Evolutionary conservation across 2,329 filamentous ascomycete species (phyloP).

Genomic region (Incumbomyces lentus): DNA sequence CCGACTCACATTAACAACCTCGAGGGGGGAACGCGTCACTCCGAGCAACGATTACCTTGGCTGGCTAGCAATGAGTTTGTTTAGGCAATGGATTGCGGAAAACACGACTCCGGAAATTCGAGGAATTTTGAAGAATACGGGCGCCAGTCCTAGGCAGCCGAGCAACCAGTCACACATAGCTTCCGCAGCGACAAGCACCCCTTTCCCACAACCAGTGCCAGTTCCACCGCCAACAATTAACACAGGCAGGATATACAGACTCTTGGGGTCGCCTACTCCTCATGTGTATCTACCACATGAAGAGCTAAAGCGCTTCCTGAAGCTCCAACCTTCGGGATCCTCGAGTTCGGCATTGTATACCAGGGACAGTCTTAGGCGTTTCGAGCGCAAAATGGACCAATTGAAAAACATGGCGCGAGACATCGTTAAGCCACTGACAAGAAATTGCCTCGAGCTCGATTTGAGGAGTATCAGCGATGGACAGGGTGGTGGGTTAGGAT

Average conservation of each 20-base stretch:
- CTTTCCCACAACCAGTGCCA: slow-evolving; percentile 9
- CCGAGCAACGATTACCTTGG: slow-evolving; percentile 74
- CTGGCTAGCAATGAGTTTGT: slow-evolving; percentile 79
- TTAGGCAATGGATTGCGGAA: slow-evolving; percentile 87
- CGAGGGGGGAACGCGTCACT: slow-evolving; percentile 69
- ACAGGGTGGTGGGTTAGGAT: slow-evolving; percentile 42
- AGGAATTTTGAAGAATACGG: slow-evolving; percentile 33
- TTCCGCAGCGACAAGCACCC: slow-evolving; percentile 8
- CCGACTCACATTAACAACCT: slow-evolving; percentile 66
- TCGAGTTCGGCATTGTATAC: slow-evolving; percentile 52
- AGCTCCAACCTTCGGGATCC: slow-evolving; percentile 51
- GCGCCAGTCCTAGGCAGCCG: slow-evolving; percentile 13
- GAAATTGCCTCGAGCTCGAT: slow-evolving; percentile 74
- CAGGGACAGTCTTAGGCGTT: slow-evolving; percentile 72
- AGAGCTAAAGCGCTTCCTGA: slow-evolving; percentile 82
- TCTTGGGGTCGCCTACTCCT: slow-evolving; percentile 55
- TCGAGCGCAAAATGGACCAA: slow-evolving; percentile 81
- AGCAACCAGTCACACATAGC: slow-evolving; percentile 8
- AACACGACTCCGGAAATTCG: slow-evolving; percentile 65
- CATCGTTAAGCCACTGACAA: slow-evolving; percentile 73
- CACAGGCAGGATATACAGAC: slow-evolving; percentile 64
- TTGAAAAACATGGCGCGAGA: slow-evolving; percentile 75
- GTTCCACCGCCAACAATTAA: slow-evolving; percentile 27
- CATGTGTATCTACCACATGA: slow-evolving; percentile 67
- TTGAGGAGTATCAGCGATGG: slow-evolving; percentile 38